Evolutionary conservation across 108 stramenopile species (phyloP), one percentile per base, ranked within the genome.

Genomic region (Parmales sp.): DNA sequence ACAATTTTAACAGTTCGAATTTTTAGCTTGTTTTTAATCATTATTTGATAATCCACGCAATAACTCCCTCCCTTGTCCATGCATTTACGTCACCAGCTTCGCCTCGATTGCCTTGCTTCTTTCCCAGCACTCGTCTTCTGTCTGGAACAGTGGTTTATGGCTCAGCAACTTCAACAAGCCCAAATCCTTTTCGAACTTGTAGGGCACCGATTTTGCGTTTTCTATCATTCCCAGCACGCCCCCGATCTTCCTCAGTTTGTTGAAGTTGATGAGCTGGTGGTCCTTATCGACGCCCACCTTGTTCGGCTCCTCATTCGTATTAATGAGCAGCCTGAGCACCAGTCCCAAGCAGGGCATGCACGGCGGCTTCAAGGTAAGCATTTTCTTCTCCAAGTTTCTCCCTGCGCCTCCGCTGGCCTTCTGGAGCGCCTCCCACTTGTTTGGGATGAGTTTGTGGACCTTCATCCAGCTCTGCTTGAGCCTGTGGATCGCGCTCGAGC

Each of bases 81-180:
- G n/a, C n/a, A n/a, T 43, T 60, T 29, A 60, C 54, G 54, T 60
- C 54, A 34, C 36, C 2, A 60, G n/a, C 54, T 60, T 60, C 26
- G 54, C 54, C 54, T 60, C 54, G 20, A 60, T 60, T 20, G 29
- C 54, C 54, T 34, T 60, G 28, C 54, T 60, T 34, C 54, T 60
- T 7, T 60, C 36, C 54, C 54, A 60, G 20, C 54, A 60, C 54
- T 28, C n/a, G 20, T 60, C 54, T 34, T 60, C 54, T 5, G 29
- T 60, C 28, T 20, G 16, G 28, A 34, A 60, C 54, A 19, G 16
- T 34, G 54, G 54, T 20, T 28, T 60, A 28, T 20, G 16, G 28
- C n/a, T 60, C 26, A 60, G 20, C 2, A 60, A 5, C 29, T 20
- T 60, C 29, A 60, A 4, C 26, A 60, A 16, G n/a, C 31, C 54